A percentile compares a stretch with the other conserved stretches of the same genome.
Conservation (phyloP, 2,329 filamentous ascomycete genomes). For the Colletotrichum sp. region DNA sequence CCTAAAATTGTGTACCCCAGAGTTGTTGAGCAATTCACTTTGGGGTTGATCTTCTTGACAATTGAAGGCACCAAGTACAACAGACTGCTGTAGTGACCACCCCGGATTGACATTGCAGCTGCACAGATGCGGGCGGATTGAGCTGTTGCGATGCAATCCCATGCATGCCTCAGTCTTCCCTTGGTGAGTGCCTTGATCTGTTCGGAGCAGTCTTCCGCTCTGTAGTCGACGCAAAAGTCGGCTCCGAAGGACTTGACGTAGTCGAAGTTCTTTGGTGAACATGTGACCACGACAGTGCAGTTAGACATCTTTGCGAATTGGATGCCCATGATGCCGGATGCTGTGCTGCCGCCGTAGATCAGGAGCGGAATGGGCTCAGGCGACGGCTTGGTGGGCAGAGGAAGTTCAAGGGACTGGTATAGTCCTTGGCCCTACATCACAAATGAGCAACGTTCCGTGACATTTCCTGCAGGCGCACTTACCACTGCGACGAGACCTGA, state of each 20-base stretch:
- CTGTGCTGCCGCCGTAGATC: conserved; percentile 58
- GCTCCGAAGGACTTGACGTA: conserved; percentile 49
- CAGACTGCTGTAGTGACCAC: conserved; percentile 41
- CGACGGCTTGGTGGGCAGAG: conserved; percentile 46
- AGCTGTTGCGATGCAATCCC: conserved; percentile 38
- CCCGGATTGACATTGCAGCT: conserved; percentile 28
- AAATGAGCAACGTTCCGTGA: neutral
- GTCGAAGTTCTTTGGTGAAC: conserved; percentile 42
- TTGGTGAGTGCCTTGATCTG: conserved; percentile 29
- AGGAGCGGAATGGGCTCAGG: conserved; percentile 43
- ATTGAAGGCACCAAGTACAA: conserved; percentile 43
- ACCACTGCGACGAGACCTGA: conserved; percentile 45
- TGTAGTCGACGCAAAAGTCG: conserved; percentile 53
- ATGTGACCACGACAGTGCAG: conserved; percentile 42
- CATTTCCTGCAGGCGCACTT: neutral
- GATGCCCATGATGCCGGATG: conserved; percentile 58
- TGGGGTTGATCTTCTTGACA: conserved; percentile 39
- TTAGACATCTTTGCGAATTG: conserved; percentile 48
- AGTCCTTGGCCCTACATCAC: conserved; percentile 46
- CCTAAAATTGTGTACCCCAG: conserved; percentile 47
- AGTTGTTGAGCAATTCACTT: conserved; percentile 32
- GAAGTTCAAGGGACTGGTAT: conserved; percentile 49
- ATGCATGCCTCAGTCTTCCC: conserved; percentile 33
- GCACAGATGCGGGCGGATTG: conserved; percentile 35
- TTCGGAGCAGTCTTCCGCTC: conserved; percentile 22